A percentile compares a stretch with the other conserved stretches of the same genome.
phyloP scores from a whole-genome alignment of 2,329 filamentous ascomycete species.

The Lithohypha guttulata region DNA sequence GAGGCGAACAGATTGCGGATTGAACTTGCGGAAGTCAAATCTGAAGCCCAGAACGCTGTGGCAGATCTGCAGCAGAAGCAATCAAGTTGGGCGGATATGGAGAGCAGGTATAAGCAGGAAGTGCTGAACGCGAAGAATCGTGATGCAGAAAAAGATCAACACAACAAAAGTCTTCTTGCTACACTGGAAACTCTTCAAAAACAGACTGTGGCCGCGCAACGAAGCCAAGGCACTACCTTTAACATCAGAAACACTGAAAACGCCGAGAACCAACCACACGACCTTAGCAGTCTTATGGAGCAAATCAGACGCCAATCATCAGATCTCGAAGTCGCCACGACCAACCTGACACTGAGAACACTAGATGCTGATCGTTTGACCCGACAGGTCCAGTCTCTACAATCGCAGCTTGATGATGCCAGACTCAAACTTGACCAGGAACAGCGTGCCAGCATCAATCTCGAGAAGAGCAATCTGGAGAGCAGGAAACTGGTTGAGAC shows the following conservation, averaged over 20 bases:
- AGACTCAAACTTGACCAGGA: constrained; percentile 86
- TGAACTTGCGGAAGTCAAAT: constrained; percentile 60
- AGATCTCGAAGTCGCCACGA: constrained; percentile 95
- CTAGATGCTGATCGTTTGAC: constrained; percentile 82
- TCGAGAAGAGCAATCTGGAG: constrained; percentile 59
- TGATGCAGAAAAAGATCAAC: constrained; percentile 72
- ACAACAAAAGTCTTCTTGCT: constrained; percentile 82
- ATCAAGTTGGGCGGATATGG: constrained; percentile 75
- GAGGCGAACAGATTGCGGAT: constrained; percentile 77
- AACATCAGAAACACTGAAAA: constrained; percentile 41
- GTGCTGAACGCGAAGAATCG: constrained; percentile 65
- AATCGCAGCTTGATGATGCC: constrained; percentile 78
- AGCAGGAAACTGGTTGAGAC: constrained; percentile 91
- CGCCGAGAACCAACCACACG: constrained; percentile 43
- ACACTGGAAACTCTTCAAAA: constrained; percentile 74
- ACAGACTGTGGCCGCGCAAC: constrained; percentile 71
- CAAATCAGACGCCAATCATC: constrained; percentile 83
- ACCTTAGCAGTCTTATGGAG: constrained; percentile 70
- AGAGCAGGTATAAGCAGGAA: constrained; percentile 72
- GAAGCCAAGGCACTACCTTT: constrained; percentile 56
- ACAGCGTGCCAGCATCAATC: constrained; percentile 63
- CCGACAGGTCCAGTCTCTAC: constrained; percentile 79
- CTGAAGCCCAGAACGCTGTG: constrained; percentile 78
- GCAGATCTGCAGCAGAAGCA: constrained; percentile 68
- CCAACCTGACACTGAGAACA: constrained; percentile 82